Conservation (phyloP, 306 rosid species). For the Ormosia semicastrata region DNA sequence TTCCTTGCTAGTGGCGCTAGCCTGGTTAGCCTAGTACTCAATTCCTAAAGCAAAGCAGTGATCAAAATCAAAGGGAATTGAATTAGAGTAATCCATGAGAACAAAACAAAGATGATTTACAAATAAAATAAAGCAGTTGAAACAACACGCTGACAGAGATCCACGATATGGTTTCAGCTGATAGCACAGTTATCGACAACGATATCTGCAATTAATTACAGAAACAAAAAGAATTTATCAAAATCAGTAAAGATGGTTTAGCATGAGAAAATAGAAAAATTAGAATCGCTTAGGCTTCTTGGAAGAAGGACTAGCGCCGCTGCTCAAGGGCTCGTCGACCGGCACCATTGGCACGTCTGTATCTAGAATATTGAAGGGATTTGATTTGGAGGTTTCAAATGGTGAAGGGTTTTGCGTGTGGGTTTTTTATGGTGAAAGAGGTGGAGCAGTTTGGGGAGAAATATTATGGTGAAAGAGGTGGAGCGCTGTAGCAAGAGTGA, state of each 20-base stretch:
- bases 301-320: constrained; percentile 44
- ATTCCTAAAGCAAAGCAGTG: constrained; percentile 48
- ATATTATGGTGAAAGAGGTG: no score
- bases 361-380: constrained; percentile 16
- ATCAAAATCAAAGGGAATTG: background rate
- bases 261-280: background rate
- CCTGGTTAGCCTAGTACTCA: constrained; percentile 87
- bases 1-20: constrained; percentile 53
- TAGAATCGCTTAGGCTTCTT: constrained; percentile 75
- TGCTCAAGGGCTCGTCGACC: constrained; percentile 59
- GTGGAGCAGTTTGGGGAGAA: no score
- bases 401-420: no score
- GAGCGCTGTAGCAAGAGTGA: no score
- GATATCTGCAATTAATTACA: constrained; percentile 55
- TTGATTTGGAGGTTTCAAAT: no score
- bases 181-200: constrained; percentile 94
- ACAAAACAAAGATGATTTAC: background rate
- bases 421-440: no score
- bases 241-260: background rate
- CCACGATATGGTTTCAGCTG: constrained; percentile 91
- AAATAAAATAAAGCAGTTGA: background rate
- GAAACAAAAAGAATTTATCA: background rate
- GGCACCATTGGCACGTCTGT: constrained; percentile 72
- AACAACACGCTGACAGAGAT: constrained; percentile 61
- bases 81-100: background rate